Base-by-base conservation (phyloP, 345 rosid genomes). In the Lenwebbia sp. region DNA sequence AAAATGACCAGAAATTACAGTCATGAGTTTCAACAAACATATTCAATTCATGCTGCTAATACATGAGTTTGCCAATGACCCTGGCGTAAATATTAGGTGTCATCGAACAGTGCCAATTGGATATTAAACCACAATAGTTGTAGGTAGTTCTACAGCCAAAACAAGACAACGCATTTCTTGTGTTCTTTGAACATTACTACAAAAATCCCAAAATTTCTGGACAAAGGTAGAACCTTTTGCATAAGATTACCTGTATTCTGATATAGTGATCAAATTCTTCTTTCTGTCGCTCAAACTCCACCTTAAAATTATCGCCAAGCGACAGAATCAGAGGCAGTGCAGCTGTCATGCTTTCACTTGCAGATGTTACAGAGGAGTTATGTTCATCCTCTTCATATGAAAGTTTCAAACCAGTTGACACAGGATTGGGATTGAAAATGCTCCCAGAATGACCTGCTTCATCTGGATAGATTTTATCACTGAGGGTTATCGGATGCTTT, bases 331-430 rank as follows among this genome's bases (percentile, higher is more conserved):
- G 57, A 22, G 96, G 92, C 33, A 90, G 90, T 41, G 90, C 88
- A 76, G 87, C 86, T 44, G 89, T 40, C 84, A 92, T 89, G 84
- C 87, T 89, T 28, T 91, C 97, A 86, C 93, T 91, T 54, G 88
- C 91, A 85, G 94, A 90, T 85, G 95, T 89, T 83, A 92, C 90
- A 1, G 96, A 91, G 76, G 98, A 93, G 87, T 95, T 95, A 84
- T 87, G 94, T 84, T 92, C 95, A 85, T 95, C 98, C 62, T 95
- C 96, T 57, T 93, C 96, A 52, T 84, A 92, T 2, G 96, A 93
- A n/a, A 94, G 92, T 85, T 88, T 93, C 84, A 94, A 88, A 84
- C 97, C 97, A 60, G 94, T 94, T 12, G 98, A 95, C 53, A 94
- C 94, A 47, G 89, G 89, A 88, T 90, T 93, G 54, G 92, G 93